phyloP scores from a whole-genome alignment of 805 yeast species.

The Vanderwaltozyma polyspora region DNA sequence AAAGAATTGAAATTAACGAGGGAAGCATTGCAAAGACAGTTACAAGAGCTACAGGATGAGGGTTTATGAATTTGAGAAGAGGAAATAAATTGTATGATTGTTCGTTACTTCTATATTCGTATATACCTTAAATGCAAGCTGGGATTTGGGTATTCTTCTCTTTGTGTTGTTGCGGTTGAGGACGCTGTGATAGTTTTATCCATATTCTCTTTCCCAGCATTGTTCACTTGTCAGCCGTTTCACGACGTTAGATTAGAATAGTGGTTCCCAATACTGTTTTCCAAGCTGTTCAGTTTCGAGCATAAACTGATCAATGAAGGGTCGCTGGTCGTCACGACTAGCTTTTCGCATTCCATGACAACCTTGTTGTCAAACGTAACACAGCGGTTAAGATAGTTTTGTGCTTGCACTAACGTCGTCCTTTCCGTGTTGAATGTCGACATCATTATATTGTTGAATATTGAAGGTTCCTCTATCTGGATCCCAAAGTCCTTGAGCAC shows the following conservation, averaged over 20 bases:
- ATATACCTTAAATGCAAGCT: too few species aligned
- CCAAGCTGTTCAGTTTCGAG: slow-evolving; percentile 53
- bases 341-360: slow-evolving; percentile 48
- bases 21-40: slow-evolving; percentile 9
- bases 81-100: neutral
- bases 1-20: slow-evolving; percentile 17
- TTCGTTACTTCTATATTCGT: neutral
- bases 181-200: too few species aligned
- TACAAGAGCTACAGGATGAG: slow-evolving; percentile 3
- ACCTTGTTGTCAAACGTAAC: slow-evolving; percentile 48
- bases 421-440: slow-evolving; percentile 25
- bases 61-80: neutral
- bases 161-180: too few species aligned
- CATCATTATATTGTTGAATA: slow-evolving; percentile 28
- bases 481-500: slow-evolving; percentile 32
- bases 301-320: slow-evolving; percentile 53
- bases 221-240: too few species aligned
- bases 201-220: too few species aligned
- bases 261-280: slow-evolving; percentile 22
- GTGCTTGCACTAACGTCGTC: slow-evolving; percentile 29
- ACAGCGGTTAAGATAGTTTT: slow-evolving; percentile 50
- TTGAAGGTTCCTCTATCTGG: slow-evolving; percentile 22
- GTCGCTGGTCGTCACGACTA: slow-evolving; percentile 55
- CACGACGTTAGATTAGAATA: too few species aligned
- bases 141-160: too few species aligned